phyloP scores from a whole-genome alignment of 164 flowering plant genomes.

The Kingdonia uniflora region DNA sequence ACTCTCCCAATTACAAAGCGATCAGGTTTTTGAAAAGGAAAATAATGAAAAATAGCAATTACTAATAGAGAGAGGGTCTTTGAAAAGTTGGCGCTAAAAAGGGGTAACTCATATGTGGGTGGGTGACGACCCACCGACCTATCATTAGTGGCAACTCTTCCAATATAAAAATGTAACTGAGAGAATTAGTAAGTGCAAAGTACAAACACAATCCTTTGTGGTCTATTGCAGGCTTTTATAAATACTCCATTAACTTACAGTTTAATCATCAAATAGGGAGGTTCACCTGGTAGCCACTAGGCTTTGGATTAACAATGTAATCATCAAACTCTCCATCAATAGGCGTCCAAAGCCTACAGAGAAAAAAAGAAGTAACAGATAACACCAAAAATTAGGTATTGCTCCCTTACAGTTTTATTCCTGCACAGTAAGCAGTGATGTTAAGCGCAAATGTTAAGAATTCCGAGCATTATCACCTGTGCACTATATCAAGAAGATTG shows the following conservation, averaged over 20 bases:
- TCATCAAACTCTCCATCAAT: constrained; percentile 96
- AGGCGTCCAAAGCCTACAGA: constrained; percentile 84
- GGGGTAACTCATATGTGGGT: no score
- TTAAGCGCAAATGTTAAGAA: not conserved
- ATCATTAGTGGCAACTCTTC: no score
- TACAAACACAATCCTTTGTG: no score
- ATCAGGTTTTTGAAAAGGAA: no score
- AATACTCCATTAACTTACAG: not conserved
- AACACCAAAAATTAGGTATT: not conserved
- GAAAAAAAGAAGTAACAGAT: not conserved
- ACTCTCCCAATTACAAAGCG: no score
- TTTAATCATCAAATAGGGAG: constrained; percentile 2
- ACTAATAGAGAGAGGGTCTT: no score
- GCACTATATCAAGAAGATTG: constrained; percentile 71
- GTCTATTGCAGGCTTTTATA: no score
- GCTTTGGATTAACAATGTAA: constrained; percentile 91
- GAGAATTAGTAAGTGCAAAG: no score
- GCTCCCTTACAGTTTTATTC: not conserved
- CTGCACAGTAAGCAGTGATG: not conserved
- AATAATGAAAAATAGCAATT: no score
- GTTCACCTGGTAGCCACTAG: constrained; percentile 93
- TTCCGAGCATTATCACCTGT: constrained; percentile 36
- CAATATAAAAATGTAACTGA: no score
- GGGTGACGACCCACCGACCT: no score
- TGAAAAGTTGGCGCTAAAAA: no score